Conservation (phyloP, 176 grass and related monocot species). For the Carex kokanica region DNA sequence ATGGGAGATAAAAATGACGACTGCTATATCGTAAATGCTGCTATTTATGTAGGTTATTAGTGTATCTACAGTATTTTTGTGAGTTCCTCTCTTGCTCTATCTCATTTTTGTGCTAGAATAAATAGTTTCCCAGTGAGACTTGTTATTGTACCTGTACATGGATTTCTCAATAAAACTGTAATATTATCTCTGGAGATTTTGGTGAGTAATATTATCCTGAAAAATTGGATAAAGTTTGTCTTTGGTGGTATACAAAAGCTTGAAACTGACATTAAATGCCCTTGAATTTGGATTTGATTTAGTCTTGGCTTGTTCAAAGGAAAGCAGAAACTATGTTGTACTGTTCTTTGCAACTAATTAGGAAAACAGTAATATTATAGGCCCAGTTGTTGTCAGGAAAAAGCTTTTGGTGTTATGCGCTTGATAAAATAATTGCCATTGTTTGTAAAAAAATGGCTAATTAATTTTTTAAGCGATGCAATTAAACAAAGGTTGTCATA, state of each 20-base stretch:
- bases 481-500: neutral
- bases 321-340: neutral
- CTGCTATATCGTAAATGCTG: constrained; percentile 89
- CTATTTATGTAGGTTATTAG: constrained; percentile 31
- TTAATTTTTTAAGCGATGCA: neutral
- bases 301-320: neutral
- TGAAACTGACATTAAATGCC: neutral
- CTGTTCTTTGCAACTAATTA: neutral
- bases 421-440: neutral
- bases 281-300: neutral
- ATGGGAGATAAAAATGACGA: constrained; percentile 98
- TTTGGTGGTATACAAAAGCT: neutral
- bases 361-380: neutral
- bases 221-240: neutral
- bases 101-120: neutral
- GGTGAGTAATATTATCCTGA: neutral
- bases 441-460: neutral
- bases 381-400: neutral
- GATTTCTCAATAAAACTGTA: neutral
- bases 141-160: neutral
- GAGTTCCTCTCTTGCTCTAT: neutral
- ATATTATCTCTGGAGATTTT: neutral
- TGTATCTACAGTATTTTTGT: neutral
- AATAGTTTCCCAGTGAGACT: neutral
- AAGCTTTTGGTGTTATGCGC: neutral